Conservation (phyloP, 139 green algal genomes). For the Tetraselmis chui region DNA sequence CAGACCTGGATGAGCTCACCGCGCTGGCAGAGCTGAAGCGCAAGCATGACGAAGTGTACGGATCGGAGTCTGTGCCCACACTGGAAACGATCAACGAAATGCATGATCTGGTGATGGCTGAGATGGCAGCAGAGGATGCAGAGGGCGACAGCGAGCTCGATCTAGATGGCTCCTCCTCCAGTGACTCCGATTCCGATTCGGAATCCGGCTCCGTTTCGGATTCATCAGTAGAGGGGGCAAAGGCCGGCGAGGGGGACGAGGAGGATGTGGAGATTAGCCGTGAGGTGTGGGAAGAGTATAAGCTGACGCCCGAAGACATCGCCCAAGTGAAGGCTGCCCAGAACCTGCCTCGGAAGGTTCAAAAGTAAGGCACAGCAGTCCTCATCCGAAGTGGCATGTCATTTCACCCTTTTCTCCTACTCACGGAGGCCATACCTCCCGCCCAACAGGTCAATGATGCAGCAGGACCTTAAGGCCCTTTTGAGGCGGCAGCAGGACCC, state of each 20-base stretch:
- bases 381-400: no score
- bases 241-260: background rate
- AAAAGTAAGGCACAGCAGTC: no score
- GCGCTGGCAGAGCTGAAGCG: background rate
- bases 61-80: background rate
- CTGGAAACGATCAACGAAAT: background rate
- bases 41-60: background rate
- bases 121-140: background rate
- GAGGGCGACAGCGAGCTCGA: background rate
- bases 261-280: background rate
- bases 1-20: background rate
- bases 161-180: background rate
- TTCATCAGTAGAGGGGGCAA: no score
- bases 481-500: background rate
- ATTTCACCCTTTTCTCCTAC: no score
- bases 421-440: background rate
- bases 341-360: background rate
- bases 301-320: background rate
- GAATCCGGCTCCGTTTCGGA: no score
- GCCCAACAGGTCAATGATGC: background rate
- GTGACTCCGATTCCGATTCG: background rate
- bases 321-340: background rate
- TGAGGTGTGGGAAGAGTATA: background rate
- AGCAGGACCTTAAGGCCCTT: background rate
- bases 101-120: background rate